Conservation (phyloP, 139 green algal species). For the Eudorina sp. region DNA sequence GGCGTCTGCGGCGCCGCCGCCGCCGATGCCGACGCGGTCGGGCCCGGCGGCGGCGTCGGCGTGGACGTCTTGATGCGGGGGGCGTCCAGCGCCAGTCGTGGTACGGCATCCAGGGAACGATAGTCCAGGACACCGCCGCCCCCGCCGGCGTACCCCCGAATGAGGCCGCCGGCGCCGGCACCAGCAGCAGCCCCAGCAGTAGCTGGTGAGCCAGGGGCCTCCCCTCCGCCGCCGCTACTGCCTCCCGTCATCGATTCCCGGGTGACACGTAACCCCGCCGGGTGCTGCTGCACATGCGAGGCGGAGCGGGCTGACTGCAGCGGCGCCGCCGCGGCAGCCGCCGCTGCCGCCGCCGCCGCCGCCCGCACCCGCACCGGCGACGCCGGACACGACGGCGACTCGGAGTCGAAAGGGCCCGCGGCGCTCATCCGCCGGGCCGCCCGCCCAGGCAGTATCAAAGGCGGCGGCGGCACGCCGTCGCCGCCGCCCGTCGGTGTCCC, state of each 20-base stretch:
- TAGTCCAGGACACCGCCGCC: slow-evolving; percentile 4
- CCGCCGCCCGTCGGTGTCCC: too few relatives aligned
- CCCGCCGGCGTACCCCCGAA: not conserved
- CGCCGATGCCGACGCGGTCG: not conserved
- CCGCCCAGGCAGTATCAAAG: not conserved
- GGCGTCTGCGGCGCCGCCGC: not conserved
- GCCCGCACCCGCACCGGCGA: not conserved
- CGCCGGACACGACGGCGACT: not conserved
- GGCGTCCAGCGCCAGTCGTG: not conserved
- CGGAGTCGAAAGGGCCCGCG: not conserved
- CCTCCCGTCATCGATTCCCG: not conserved
- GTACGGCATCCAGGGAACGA: not conserved
- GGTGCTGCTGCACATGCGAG: not conserved
- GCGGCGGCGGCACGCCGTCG: not conserved
- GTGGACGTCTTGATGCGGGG: not conserved
- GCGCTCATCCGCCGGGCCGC: not conserved
- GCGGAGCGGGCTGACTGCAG: not conserved
- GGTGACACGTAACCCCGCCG: not conserved
- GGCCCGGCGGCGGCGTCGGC: too few relatives aligned
- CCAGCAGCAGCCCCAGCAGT: too few relatives aligned
- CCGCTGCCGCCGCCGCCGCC: not conserved
- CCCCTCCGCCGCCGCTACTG: not conserved
- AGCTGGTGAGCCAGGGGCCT: too few relatives aligned
- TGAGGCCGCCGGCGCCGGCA: not conserved
- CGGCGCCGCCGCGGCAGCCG: not conserved